Base-by-base conservation (phyloP, 31 red algal genomes). In the Bonnemaisonia californica region DNA sequence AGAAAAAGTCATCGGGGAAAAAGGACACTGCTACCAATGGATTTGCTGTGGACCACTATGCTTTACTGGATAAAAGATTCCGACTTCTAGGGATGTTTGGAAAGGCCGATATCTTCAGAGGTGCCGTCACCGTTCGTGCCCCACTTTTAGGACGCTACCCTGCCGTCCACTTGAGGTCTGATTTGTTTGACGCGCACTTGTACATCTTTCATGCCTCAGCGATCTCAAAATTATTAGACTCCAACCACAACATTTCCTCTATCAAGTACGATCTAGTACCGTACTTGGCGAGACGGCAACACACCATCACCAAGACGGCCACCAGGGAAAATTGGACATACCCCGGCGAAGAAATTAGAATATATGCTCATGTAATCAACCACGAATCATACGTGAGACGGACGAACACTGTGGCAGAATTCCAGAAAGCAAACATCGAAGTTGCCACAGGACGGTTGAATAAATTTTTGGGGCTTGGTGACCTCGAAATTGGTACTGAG, bases 211-310 rank as follows among this genome's bases (percentile, higher is more conserved):
- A 83, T 41, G 59, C 71, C 32, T n/a, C 45, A 39, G 54, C 63
- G 11, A 18, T 91, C 1, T 51, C 42, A 16, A 36, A 74, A 33
- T 38, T 83, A 5, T 36, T 91, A 1, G 28, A 40, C n/a, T 32
- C 30, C 9, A 71, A 31, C 55, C 30, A 77, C 19, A 33, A 40
- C 36, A 91, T 91, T 18, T 79, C 79, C 21, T 84, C 80, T 18
- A 35, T 91, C 9, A 63, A 70, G 22, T 84, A 67, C 33, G 88
- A 91, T 27, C 88, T 91, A 42, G 58, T 91, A n/a, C 88, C 88
- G 1, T 91, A 91, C 32, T 37, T 91, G 3, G 88, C 80, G 3
- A 42, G 88, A 29, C 38, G 88, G 9, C 88, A 91, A 66, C 80
- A 84, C 48, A 79, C 71, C 12, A 40, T 91, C 30, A 34, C 47